Evolutionary conservation across 2,329 filamentous ascomycete species (phyloP), one percentile per base, ranked within the genome.

Genomic region (Colletotrichum liaoningense): DNA sequence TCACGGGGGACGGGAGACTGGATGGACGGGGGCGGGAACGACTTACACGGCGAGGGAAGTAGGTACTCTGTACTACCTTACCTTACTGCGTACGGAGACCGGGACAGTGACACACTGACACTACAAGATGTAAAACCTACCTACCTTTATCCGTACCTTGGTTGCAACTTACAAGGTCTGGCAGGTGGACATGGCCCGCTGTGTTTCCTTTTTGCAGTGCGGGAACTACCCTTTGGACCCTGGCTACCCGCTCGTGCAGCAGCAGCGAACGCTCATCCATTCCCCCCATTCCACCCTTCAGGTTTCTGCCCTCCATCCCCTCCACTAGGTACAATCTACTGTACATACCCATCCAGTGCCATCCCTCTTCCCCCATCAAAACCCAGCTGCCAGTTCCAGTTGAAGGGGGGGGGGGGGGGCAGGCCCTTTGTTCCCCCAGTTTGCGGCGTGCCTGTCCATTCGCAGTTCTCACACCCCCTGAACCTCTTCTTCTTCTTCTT

Each of bases 171-270:
- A 19, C 62, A 55, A 56, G 62, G 63, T 57, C 63, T 57, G 33
- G 33, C 49, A 57, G 46, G 24, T 55, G 49, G 49, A 30, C 52
- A 5, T 42, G 63, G 35, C 69, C 70, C 69, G 69, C 54, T 55
- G 59, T 63, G 52, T 56, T 69, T 59, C 30, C 55, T 70, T 68
- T 67, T 70, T 58, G 56, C 64, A 69, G 49, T 71, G 73, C 78
- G 76, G 77, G 75, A 76, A 65, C 73, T 77, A 76, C 80, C 78
- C 33, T 81, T 78, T 81, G 80, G 74, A 78, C 80, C 79, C 81
- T 78, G 81, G 80, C 79, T 85, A 84, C 81, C 83, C 83, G 82
- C 81, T 81, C 81, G 80, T 85, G 83, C 83, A 84, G 80, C 74
- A 75, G 80, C 74, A 75, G 33, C 74, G 74, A 68, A 73, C 49